Base-by-base conservation (phyloP, 805 yeast genomes). In the Lipomyces starkeyi region DNA sequence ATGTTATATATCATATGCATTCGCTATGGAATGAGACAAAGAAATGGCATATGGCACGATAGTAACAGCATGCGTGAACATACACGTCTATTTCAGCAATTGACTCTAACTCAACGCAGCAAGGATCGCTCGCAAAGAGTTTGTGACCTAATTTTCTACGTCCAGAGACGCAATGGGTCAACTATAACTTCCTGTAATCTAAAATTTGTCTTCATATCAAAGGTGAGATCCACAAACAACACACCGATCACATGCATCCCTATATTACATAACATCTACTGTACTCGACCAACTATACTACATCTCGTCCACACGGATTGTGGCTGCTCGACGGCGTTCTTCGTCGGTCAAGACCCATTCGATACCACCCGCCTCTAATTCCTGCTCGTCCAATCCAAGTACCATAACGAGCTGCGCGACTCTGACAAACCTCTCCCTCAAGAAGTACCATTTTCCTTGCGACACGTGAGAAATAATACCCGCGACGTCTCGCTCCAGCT, bases 361-460 rank as follows among this genome's bases (percentile, higher is more conserved):
- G 35, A 71, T 68, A n/a, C 71, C 74, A 2, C 79, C 80, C 25
- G 79, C 81, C 58, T 84, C 81, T 22, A 83, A 84, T 65, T 85
- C 86, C 62, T 84, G 88, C 67, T 90, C 93, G 73, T 92, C 97
- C 79, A 92, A 84, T 3, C 97, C 95, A 54, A 93, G 81, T 58
- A 92, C 82, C 82, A 91, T 85, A 25, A 92, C 90, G 56, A 95
- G 83, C 77, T 94, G 98, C 0, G 97, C 92, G 5, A 92, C 87
- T 67, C 92, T 83, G 7, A 90, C 83, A 75, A 94, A 94, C 73
- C 86, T 85, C 68, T 91, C 95, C 68, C 97, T 83, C 73, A 93
- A 80, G 47, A 85, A 84, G 78, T 93, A 94, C 74, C 88, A 83
- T 65, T 87, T 86, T 61, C 87, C 88, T 60, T 97, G 77, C 20